Conservation (phyloP, 495 filamentous ascomycete species). For the Neurospora hispaniola region DNA sequence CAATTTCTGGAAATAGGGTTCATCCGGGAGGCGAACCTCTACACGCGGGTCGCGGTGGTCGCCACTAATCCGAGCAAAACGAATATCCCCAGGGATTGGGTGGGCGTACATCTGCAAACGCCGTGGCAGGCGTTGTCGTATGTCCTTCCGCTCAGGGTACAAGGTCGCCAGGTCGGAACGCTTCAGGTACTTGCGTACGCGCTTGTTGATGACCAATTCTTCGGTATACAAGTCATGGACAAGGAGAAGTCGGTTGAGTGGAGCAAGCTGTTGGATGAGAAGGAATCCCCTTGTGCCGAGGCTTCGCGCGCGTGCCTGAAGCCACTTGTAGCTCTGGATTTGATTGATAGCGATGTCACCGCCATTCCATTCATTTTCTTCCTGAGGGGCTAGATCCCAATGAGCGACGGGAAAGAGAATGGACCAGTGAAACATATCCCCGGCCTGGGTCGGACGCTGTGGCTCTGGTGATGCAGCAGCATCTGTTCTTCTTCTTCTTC, state of each 20-base stretch:
- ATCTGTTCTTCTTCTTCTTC: not conserved
- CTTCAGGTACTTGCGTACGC: not conserved
- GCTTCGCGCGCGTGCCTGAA: not conserved
- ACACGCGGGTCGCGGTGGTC: not conserved
- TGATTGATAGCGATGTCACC: not conserved
- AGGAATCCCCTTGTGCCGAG: not conserved
- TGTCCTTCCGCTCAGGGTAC: not conserved
- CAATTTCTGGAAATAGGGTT: constrained; percentile 5
- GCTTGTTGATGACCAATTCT: constrained; percentile 3
- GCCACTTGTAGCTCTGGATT: not conserved
- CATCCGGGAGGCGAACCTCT: not conserved
- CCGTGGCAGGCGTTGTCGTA: not conserved
- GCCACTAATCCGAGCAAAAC: not conserved
- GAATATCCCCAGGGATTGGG: not conserved
- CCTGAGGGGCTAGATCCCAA: not conserved
- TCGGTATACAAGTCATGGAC: not conserved
- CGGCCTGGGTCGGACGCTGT: not conserved
- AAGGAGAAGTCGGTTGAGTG: not conserved
- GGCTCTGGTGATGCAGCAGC: not conserved
- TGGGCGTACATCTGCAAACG: not conserved
- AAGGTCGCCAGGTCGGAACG: not conserved
- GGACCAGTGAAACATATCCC: not conserved
- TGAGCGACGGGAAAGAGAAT: not conserved
- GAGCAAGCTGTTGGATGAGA: not conserved
- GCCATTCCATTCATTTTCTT: not conserved